Conservation (phyloP, 306 rosid species). For the Hylodesmum podocarpum region DNA sequence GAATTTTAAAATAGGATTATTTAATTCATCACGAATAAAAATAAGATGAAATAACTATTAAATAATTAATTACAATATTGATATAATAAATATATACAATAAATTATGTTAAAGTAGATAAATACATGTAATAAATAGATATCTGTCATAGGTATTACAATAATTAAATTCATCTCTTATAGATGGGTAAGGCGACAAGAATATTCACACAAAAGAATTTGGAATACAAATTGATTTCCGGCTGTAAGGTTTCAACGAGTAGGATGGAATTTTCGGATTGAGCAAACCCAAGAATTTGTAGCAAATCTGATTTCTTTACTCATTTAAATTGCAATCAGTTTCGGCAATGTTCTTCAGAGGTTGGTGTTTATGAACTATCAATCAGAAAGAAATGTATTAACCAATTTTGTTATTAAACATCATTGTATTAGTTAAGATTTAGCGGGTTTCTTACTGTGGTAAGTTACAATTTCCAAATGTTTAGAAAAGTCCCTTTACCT, state of each 20-base stretch:
- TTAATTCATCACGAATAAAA: too few relatives aligned
- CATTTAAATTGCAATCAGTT: neutral
- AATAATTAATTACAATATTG: too few relatives aligned
- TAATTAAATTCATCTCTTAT: too few relatives aligned
- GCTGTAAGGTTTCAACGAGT: neutral
- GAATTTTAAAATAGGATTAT: too few relatives aligned
- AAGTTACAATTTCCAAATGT: neutral
- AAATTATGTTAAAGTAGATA: too few relatives aligned
- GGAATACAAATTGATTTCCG: neutral
- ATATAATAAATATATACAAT: too few relatives aligned
- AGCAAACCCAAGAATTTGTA: neutral
- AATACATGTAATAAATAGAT: too few relatives aligned
- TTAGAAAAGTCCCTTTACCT: neutral
- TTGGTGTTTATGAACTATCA: neutral
- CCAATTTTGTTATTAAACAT: neutral
- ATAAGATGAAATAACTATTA: too few relatives aligned
- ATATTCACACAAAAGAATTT: neutral
- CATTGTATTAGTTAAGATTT: neutral
- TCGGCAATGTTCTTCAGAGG: neutral
- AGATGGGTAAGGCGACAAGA: too few relatives aligned
- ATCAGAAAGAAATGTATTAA: conserved; percentile 3
- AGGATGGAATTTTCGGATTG: neutral
- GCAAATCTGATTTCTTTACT: neutral
- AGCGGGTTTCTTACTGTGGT: neutral
- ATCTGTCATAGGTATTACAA: too few relatives aligned